A percentile compares a stretch with the other conserved stretches of the same genome.
Conservation (phyloP, 2,329 filamentous ascomycete species). For the Hypoxylon sp. region DNA sequence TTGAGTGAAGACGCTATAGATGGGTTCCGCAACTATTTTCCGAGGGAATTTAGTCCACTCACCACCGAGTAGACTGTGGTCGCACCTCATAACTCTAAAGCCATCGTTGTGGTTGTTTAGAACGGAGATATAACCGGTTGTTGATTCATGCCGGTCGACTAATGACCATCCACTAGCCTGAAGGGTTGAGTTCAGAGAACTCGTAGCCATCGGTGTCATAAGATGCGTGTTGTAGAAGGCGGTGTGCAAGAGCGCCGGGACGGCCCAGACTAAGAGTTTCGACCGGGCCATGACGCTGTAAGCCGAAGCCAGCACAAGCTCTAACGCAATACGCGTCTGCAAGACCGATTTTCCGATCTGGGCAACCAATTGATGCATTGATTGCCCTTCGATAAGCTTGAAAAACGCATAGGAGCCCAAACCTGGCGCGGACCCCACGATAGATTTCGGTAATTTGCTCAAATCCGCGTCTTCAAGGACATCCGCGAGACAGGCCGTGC, state of each 20-base stretch:
- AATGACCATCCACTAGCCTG: slow-evolving; percentile 77
- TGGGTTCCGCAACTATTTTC: slow-evolving; percentile 79
- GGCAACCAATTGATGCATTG: slow-evolving; percentile 59
- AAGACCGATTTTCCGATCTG: slow-evolving; percentile 74
- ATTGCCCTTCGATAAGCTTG: slow-evolving; percentile 63
- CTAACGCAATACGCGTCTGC: slow-evolving; percentile 79
- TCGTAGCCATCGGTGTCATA: slow-evolving; percentile 71
- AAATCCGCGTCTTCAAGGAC: slow-evolving; percentile 74
- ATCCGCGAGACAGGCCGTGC: slow-evolving; percentile 74
- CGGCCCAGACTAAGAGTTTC: slow-evolving; percentile 73
- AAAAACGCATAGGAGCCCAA: slow-evolving; percentile 77
- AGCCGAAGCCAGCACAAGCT: slow-evolving; percentile 74
- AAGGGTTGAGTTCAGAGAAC: slow-evolving; percentile 76
- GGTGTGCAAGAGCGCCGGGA: slow-evolving; percentile 82
- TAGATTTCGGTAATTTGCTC: slow-evolving; percentile 66
- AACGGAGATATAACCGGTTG: slow-evolving; percentile 94
- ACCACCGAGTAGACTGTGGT: slow-evolving; percentile 93
- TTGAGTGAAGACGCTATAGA: slow-evolving; percentile 97
- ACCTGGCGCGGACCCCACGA: slow-evolving; percentile 75
- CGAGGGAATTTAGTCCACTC: slow-evolving; percentile 80
- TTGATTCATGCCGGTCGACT: slow-evolving; percentile 85
- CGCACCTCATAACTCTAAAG: slow-evolving; percentile 89
- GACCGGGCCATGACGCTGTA: slow-evolving; percentile 80
- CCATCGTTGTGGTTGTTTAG: slow-evolving; percentile 79
- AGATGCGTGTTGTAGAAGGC: slow-evolving; percentile 81